Evolutionary conservation across 805 yeast species (phyloP), one percentile per base, ranked within the genome.

Genomic region (Clavispora carvajalis): DNA sequence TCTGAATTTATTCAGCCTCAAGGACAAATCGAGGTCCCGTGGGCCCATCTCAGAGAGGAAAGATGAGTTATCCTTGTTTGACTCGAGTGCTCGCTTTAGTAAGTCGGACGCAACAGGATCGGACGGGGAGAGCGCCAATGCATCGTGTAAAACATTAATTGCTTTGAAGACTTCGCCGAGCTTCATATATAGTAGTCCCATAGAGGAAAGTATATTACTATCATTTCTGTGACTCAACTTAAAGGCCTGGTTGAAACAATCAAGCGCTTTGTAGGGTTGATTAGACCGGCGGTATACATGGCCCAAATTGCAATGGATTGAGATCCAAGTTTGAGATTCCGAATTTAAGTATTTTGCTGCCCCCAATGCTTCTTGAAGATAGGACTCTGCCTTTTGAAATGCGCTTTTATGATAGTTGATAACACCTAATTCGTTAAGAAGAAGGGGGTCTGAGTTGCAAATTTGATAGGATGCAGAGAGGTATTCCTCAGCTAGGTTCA

Each of bases 351-450:
- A 71, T 47, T 71, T 77, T 1, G 93, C 82, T 1, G 85, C 84
- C 9, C 73, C 70, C 33, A 85, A 62, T 0, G 96, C 96, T 51
- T 79, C 80, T 33, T 73, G 69, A 53, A 90, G 77, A 54, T 72
- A 84, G 19, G 69, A 60, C 55, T 88, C 93, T 0, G 97, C 93
- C 46, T 72, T 78, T 10, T 62, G 57, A 21, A 82, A 69, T 40
- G 86, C 84, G 44, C 73, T 70, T 52, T 79, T 82, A 57, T 91
- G 90, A 57, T 86, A 93, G 53, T 79, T 73, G n/a, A 90, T 77
- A 2, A 93, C 98, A 4, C 97, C 99, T 57, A 91, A 65, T 58
- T 93, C 99, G 60, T 93, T 93, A 46, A 93, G 69, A 33, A 93
- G 63, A 36, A 91, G 63, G 3, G 99, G 98, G 60, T 93, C 99